Evolutionary conservation across 2,329 filamentous ascomycete genomes (phyloP), one percentile per base, ranked within the genome.

Genomic region (Colletotrichum sp.): DNA sequence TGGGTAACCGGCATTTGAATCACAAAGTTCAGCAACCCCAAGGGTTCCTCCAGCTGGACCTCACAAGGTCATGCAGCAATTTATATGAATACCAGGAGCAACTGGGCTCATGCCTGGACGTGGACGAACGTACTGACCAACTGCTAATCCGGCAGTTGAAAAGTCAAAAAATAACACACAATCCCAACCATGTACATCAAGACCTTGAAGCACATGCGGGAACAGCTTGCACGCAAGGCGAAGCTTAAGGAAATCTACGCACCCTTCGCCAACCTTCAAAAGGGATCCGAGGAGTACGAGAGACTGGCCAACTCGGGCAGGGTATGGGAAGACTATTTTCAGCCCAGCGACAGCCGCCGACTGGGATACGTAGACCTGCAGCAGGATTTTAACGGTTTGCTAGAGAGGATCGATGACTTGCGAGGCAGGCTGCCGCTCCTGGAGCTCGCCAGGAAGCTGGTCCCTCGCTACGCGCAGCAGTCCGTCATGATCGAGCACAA

Each of bases 401-500:
- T 79, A 5, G 32, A n/a, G 6, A 62, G 77, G 30, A 76, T 78
- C 44, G 78, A 79, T 49, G 28, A 26, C 7, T 7, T 73, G 7
- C 60, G n/a, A 68, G 15, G 69, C 12, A 52, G 28, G 28, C 68
- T 78, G 15, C 32, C 72, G 18, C 18, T 32, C 15, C 71, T 59
- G 8, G 55, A 28, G 13, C 28, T 77, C 62, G 68, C 72, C 36
- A 77, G 77, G 28, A 39, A 30, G n/a, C 63, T 78, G 59, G 44
- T 78, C 30, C 39, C 44, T 3, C 65, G 79, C 16, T 80, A 77
- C 32, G 78, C 77, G 13, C 80, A 79, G 63, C 80, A 80, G 69
- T 80, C 80, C 30, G 77, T 77, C n/a, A 57, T 74, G 64, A 78
- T 81, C 21, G 80, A 80, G 62, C 49, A 76, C 34, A 80, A 80